Base-by-base conservation (phyloP, 495 filamentous ascomycete species). In the Neurospora sp. region DNA sequence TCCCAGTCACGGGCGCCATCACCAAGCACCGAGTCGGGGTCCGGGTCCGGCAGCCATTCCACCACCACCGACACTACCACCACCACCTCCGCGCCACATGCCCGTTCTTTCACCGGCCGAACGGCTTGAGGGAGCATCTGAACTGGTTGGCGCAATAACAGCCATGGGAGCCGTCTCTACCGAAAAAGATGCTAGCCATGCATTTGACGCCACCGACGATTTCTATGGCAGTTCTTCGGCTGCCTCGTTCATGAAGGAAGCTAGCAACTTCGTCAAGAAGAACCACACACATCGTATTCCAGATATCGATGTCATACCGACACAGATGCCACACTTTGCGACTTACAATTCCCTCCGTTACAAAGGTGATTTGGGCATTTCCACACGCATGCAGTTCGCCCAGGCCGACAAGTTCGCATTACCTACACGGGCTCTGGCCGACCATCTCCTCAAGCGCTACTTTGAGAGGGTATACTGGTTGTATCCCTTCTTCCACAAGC, bases 401-500 rank as follows among this genome's bases (percentile, higher is more conserved):
- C 72, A 75, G 48, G 46, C 72, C 1, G 74, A 72, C 31, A 73
- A 74, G 39, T 77, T 74, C 16, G 69, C 78, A 3, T 73, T 86
- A 6, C 85, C 85, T 0, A 81, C 84, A 10, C 82, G 85, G 7
- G 69, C 73, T 18, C 68, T 86, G 31, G 85, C 85, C 38, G 85
- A 87, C 73, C 82, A 84, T 31, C 78, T 87, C 0, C 68, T 87
- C 11, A 73, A 78, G 3, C 80, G 79, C 16, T 87, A 81, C 70
- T 86, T 81, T 78, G 78, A 83, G 18, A 73, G 79, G 31, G 78
- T 85, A 0, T 81, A 83, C 71, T 83, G 80, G 72, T 74, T 85
- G 0, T 85, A 84, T 70, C 84, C 85, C 0, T 82, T 86, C 71
- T 82, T 86, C 53, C 80, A 87, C 73, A 82, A 83, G 7, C 82